A percentile compares a stretch with the other conserved stretches of the same genome.
These are phyloP conservation scores for Capsicum baccatum DNA, from an alignment of 257 asterid genomes.

Conservation along the genomic window DNA sequence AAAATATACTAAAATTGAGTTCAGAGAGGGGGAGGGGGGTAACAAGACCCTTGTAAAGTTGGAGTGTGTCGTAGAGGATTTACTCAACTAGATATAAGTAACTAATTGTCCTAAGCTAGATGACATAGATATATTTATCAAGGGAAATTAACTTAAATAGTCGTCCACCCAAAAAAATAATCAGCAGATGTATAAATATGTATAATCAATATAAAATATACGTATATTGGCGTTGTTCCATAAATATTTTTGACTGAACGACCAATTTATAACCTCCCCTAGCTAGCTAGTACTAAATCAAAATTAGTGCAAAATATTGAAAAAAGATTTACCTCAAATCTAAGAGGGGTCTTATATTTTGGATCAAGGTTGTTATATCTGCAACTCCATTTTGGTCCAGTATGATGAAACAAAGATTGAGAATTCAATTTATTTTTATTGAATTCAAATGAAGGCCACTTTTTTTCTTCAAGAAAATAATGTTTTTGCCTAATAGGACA, in stretches of 20 bases:
- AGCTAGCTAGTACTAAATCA: not conserved
- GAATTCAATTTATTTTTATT: slow-evolving; percentile 33
- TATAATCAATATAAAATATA: no score
- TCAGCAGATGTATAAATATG: no score
- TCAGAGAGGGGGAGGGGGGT: no score
- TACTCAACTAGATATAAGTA: no score
- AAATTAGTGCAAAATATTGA: not conserved
- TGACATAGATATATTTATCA: not conserved
- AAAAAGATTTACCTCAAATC: slow-evolving; percentile 42
- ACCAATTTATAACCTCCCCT: no score
- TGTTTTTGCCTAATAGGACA: slow-evolving; percentile 51
- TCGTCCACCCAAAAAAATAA: no score
- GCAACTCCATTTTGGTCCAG: slow-evolving; percentile 35
- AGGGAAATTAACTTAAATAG: no score
- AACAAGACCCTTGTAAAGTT: no score
- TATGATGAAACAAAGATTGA: slow-evolving; percentile 31
- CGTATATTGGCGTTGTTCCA: no score
- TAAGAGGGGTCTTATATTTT: slow-evolving; percentile 39
- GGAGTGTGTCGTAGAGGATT: no score
- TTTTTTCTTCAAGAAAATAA: slow-evolving; percentile 61
- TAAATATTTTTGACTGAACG: no score
- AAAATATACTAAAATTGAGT: no score
- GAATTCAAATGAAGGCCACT: slow-evolving; percentile 61
- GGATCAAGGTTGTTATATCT: slow-evolving; percentile 26
- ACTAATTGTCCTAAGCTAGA: not conserved